Base-by-base conservation (phyloP, 345 rosid genomes). In the Linum usitatissimum region DNA sequence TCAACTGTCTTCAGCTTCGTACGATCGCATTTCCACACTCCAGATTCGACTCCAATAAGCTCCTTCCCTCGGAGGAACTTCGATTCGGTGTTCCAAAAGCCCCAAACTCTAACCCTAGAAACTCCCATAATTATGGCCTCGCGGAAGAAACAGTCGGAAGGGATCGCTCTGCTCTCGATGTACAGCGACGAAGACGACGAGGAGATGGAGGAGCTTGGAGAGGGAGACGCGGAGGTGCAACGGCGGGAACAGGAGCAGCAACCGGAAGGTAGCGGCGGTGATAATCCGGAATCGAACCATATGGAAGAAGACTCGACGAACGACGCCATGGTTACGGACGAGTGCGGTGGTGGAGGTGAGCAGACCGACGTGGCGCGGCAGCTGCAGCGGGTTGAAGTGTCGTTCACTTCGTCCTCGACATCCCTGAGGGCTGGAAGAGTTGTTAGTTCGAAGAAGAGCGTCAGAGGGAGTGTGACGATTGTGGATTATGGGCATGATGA, bases 101-200 rank as follows among this genome's bases (percentile, higher is more conserved):
- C 38, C 36, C 38, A 45, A 45, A 45, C 17, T 15, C 51, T 45
- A 45, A 45, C 14, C 51, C 51, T 45, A 45, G 51, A 45, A 45
- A 45, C 51, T 15, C 17, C 45, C 36, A 13, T 3, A 57, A 6
- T 49, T 54, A 91, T 91, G 98, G 82, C 86, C 56, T 72, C 92
- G 55, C 82, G 73, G 73, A 78, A 77, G 78, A 88, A 82, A 56
- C 87, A 75, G 6, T 70, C 83, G 15, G 98, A 91, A 73, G 98
- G 98, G 55, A 91, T 91, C 57, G 85, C 84, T 55, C 77, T 86
- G 14, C 82, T 91, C 0, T 91, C 98, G 34, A 70, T 88, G 73
- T 91, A 91, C 80, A 77, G 77, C 75, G 97, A 78, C 59, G 75
- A 91, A 53, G 97, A 90, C 68, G 97, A 91, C 65, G 97, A 88